Conservation (phyloP, 2,329 filamentous ascomycete genomes). For the Cladorrhinum sp. region DNA sequence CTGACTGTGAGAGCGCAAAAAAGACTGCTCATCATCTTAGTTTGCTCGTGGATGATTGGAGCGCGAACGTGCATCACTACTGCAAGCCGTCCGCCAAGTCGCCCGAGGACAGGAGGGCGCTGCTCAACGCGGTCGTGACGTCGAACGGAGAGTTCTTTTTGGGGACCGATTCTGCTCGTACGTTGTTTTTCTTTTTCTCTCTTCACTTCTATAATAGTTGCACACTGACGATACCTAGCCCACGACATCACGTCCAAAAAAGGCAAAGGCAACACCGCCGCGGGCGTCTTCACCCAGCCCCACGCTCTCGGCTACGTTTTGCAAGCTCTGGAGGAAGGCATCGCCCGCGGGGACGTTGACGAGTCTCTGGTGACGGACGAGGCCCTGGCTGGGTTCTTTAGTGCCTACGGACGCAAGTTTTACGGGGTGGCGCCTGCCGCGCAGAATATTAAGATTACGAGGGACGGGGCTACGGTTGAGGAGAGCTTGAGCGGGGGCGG, state of each 20-base stretch:
- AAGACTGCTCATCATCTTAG: slow-evolving; percentile 79
- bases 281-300: slow-evolving; percentile 78
- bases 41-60: slow-evolving; percentile 69
- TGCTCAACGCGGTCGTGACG: slow-evolving; percentile 61
- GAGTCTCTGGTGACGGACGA: slow-evolving; percentile 52
- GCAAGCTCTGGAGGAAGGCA: slow-evolving; percentile 58
- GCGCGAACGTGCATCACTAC: slow-evolving; percentile 67
- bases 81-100: slow-evolving; percentile 76
- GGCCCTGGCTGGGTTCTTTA: slow-evolving; percentile 53
- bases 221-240: no score
- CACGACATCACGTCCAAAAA: slow-evolving; percentile 59
- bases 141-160: slow-evolving; percentile 70
- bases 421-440: slow-evolving; percentile 51
- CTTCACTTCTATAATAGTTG: no score
- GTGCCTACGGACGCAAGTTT: slow-evolving; percentile 51
- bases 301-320: slow-evolving; percentile 58
- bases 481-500: slow-evolving; percentile 53
- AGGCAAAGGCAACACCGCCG: slow-evolving; percentile 56
- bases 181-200: slow-evolving; percentile 18
- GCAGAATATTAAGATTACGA: slow-evolving; percentile 56
- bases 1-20: not conserved
- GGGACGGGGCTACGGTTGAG: slow-evolving; percentile 51
- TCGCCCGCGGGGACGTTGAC: slow-evolving; percentile 50
- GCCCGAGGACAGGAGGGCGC: slow-evolving; percentile 66
- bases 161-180: slow-evolving; percentile 68